Conservation (phyloP, 345 rosid species). For the Citrus glauca region DNA sequence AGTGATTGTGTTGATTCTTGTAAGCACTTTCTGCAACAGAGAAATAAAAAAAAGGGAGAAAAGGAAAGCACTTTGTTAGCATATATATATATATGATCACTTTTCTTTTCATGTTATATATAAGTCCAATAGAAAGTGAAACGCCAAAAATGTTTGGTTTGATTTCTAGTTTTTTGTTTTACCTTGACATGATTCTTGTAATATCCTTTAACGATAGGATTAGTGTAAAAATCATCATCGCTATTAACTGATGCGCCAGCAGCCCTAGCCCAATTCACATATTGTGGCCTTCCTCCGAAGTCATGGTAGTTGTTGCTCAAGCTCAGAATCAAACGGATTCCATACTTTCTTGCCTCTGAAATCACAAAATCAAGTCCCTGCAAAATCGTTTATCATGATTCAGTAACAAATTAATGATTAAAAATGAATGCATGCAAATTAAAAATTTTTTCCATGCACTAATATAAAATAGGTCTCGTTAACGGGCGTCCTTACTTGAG, state of each 20-base stretch:
- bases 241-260: conserved; percentile 18
- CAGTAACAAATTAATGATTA: background rate
- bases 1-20: conserved; percentile 32
- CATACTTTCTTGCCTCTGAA: conserved; percentile 36
- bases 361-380: conserved; percentile 52
- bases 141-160: too few relatives aligned
- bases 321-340: conserved; percentile 34
- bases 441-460: background rate
- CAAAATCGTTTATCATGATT: background rate
- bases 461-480: background rate
- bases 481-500: background rate
- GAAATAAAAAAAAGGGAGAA: background rate
- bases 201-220: conserved; percentile 28
- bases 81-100: too few relatives aligned
- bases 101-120: background rate
- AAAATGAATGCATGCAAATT: background rate
- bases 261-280: conserved; percentile 39
- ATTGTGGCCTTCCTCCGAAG: conserved; percentile 42
- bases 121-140: too few relatives aligned
- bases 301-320: conserved; percentile 36
- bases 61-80: background rate
- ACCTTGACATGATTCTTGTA: conserved; percentile 42
- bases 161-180: background rate
- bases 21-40: conserved; percentile 27
- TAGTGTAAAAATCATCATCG: conserved; percentile 45